These are phyloP conservation scores for Quercus aquifolioides DNA, from an alignment of 306 rosid species.

Conservation along the genomic window DNA sequence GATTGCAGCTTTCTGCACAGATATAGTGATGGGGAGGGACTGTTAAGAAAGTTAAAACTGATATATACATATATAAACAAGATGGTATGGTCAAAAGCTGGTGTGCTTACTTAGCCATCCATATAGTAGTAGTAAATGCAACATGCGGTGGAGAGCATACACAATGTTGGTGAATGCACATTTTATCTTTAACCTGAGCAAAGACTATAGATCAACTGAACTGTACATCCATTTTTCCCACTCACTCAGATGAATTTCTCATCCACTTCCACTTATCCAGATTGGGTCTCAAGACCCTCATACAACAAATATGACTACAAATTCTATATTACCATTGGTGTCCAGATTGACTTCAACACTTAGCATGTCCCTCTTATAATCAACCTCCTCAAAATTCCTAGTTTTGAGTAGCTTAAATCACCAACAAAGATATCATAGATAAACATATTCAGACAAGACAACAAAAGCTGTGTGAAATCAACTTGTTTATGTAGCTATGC, in stretches of 20 bases:
- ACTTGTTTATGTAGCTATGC: neutral
- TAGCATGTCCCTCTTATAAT: neutral
- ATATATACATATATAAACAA: constrained; percentile 8
- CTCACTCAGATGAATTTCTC: neutral
- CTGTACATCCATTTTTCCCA: neutral
- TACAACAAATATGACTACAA: neutral
- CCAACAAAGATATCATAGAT: neutral
- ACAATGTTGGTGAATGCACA: neutral
- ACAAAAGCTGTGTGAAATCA: neutral
- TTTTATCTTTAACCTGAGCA: neutral
- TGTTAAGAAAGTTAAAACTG: constrained; percentile 19
- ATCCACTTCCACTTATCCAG: neutral
- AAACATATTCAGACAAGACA: neutral
- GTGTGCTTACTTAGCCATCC: constrained; percentile 6
- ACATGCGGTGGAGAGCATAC: neutral
- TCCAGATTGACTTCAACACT: neutral
- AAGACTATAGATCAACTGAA: neutral
- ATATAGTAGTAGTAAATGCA: neutral
- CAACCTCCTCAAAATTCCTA: neutral
- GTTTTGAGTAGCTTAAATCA: neutral
- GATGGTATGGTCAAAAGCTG: constrained; percentile 1
- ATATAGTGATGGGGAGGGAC: constrained; percentile 7
- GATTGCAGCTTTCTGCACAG: constrained; percentile 76
- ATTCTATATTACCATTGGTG: neutral
- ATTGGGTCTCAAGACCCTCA: neutral